Percentiles rank a stretch among this genome's conserved stretches.
Evolutionary conservation across 2,329 filamentous ascomycete genomes (phyloP).

Genomic region (Cordyceps fumosorosea): DNA sequence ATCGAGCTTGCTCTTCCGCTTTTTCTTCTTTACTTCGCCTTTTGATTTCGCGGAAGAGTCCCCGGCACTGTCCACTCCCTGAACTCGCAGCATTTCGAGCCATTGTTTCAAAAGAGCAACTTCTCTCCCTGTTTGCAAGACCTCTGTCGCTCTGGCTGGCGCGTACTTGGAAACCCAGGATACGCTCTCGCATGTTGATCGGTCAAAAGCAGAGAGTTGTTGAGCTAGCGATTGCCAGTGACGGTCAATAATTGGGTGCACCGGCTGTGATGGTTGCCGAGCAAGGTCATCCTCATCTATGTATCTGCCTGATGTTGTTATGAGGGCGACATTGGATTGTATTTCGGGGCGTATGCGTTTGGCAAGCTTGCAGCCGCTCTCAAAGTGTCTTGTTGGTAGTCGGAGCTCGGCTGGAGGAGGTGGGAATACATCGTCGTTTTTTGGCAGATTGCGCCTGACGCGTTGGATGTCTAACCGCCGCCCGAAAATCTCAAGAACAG

Average conservation of each 20-base stretch:
- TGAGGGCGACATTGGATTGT: constrained; percentile 20
- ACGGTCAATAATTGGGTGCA: constrained; percentile 52
- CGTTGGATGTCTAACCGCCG: not conserved
- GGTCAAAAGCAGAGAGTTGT: constrained; percentile 72
- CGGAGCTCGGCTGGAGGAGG: constrained; percentile 44
- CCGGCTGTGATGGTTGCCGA: constrained; percentile 15
- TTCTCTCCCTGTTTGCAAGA: constrained; percentile 70
- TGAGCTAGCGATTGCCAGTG: constrained; percentile 55
- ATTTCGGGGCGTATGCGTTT: constrained; percentile 41
- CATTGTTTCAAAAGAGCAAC: constrained; percentile 68
- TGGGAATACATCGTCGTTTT: constrained; percentile 32
- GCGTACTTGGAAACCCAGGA: constrained; percentile 84
- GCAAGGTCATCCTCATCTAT: constrained; percentile 32
- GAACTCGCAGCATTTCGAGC: constrained; percentile 69
- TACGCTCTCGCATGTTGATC: constrained; percentile 62
- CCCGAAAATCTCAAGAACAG: constrained; percentile 27
- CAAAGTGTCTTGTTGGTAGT: constrained; percentile 49
- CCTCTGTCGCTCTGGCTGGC: constrained; percentile 59
- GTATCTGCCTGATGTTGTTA: constrained; percentile 12
- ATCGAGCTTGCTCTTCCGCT: constrained; percentile 68
- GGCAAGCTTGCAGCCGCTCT: constrained; percentile 50
- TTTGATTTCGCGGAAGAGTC: constrained; percentile 25
- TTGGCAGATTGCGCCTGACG: constrained; percentile 24
- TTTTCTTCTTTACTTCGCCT: constrained; percentile 48
- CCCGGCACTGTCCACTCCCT: constrained; percentile 62